phyloP scores from a whole-genome alignment of 1,284 basidiomycete species.

The Cerioporus squamosus region DNA sequence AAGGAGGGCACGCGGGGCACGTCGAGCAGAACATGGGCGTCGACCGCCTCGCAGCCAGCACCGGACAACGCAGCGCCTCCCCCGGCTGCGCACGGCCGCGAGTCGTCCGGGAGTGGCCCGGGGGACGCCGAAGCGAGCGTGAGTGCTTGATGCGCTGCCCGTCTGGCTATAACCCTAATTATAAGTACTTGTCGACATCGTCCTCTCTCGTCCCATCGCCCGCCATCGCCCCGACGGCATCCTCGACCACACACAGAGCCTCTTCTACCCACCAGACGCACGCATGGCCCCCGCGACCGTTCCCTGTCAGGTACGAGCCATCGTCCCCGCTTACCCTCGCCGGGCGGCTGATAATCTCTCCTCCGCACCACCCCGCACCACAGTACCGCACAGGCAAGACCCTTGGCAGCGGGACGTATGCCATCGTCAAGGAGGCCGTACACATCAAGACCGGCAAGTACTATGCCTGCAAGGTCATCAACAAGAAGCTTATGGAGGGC shows the following conservation, averaged over 20 bases:
- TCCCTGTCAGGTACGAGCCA: slow-evolving; percentile 59
- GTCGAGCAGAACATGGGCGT: background rate
- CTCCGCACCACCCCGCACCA: background rate
- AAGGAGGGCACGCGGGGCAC: background rate
- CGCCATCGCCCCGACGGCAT: slow-evolving; percentile 3
- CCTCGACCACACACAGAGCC: background rate
- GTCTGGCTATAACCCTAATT: slow-evolving; percentile 20
- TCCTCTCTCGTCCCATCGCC: slow-evolving; percentile 2
- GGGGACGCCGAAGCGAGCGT: slow-evolving; percentile 1
- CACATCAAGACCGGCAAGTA: slow-evolving; percentile 89
- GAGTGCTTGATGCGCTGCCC: slow-evolving; percentile 14
- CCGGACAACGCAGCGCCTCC: background rate
- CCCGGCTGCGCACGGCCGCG: background rate
- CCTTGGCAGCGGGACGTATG: slow-evolving; percentile 90
- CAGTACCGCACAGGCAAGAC: slow-evolving; percentile 95
- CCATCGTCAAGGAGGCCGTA: slow-evolving; percentile 94
- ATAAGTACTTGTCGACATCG: slow-evolving; percentile 8
- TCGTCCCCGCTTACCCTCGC: background rate
- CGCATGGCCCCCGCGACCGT: slow-evolving; percentile 47
- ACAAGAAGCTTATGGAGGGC: slow-evolving; percentile 97
- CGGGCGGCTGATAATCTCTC: slow-evolving; percentile 17
- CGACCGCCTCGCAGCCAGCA: background rate
- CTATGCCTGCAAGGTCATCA: slow-evolving; percentile 94
- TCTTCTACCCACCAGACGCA: background rate
- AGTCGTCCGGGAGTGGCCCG: background rate